Conservation (phyloP, 495 filamentous ascomycete species). For the Xanthoparmelia taractica region DNA sequence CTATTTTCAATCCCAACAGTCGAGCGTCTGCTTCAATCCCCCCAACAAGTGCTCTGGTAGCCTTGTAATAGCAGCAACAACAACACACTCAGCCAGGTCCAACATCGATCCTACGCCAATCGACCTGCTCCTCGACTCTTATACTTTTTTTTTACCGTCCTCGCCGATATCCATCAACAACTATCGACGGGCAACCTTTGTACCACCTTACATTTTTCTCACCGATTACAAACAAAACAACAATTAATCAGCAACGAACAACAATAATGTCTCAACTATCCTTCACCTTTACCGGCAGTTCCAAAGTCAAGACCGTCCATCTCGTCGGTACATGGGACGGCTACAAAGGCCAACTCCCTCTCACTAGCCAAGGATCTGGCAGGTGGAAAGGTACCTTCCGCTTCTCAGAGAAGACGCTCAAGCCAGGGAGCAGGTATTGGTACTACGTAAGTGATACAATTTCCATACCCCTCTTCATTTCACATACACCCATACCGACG, state of each 20-base stretch:
- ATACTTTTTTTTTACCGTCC: constrained; percentile 16
- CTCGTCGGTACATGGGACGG: constrained; percentile 97
- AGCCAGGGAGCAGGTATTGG: constrained; percentile 90
- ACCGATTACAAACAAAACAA: constrained; percentile 19
- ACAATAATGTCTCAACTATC: constrained; percentile 81
- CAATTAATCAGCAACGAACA: constrained; percentile 44
- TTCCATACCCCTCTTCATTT: constrained; percentile 1
- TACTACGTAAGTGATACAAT: constrained; percentile 63
- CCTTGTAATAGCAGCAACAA: constrained; percentile 19
- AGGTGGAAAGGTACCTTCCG: constrained; percentile 93
- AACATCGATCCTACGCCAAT: constrained; percentile 4
- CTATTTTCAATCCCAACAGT: constrained; percentile 21
- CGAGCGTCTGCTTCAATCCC: constrained; percentile 14
- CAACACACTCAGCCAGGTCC: constrained; percentile 3
- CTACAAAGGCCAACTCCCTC: constrained; percentile 85
- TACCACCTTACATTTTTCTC: constrained; percentile 5
- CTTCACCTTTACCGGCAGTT: constrained; percentile 88
- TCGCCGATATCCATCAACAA: constrained; percentile 25
- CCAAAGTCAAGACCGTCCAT: constrained; percentile 96
- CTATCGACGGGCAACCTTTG: constrained; percentile 8
- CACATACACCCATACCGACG: constrained; percentile 19
- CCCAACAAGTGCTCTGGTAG: constrained; percentile 28
- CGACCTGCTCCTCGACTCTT: constrained; percentile 14
- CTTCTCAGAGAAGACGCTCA: constrained; percentile 77
- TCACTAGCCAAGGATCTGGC: constrained; percentile 78